These are phyloP conservation scores for Daldinia childiae DNA, from an alignment of 495 filamentous ascomycete genomes.

Conservation along the genomic window DNA sequence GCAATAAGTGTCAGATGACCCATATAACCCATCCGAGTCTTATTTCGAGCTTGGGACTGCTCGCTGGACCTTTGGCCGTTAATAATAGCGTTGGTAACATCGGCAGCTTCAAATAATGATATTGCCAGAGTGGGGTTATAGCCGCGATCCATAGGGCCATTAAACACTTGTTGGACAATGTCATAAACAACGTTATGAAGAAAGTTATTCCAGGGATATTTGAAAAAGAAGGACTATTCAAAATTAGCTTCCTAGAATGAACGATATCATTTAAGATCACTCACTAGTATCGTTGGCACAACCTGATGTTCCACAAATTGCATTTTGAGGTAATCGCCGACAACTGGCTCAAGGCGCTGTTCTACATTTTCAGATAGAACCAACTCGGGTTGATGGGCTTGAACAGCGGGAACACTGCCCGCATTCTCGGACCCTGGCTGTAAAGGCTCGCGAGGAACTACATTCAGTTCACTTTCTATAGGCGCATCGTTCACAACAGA, in stretches of 20 bases:
- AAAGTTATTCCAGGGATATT: conserved; percentile 99
- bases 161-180: conserved; percentile 99
- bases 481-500: background rate
- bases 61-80: conserved; percentile 90
- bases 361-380: conserved; percentile 3
- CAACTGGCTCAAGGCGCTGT: conserved; percentile 70
- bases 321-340: conserved; percentile 97
- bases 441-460: background rate
- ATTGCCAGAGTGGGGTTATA: conserved; percentile 94
- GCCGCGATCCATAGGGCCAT: conserved; percentile 95
- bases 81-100: conserved; percentile 90
- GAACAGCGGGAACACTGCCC: background rate
- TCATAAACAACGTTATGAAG: conserved; percentile 99
- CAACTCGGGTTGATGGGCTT: conserved; percentile 34
- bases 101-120: conserved; percentile 88
- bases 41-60: conserved; percentile 77
- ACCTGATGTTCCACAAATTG: conserved; percentile 94
- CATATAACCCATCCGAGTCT: conserved; percentile 97
- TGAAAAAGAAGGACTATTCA: conserved; percentile 82
- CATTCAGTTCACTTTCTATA: background rate
- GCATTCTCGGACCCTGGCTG: conserved; percentile 5
- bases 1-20: conserved; percentile 97
- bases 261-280: conserved; percentile 42
- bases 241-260: conserved; percentile 20
- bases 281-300: conserved; percentile 93